Base-by-base conservation (phyloP, 1,284 basidiomycete species). In the Marasmius sp. region DNA sequence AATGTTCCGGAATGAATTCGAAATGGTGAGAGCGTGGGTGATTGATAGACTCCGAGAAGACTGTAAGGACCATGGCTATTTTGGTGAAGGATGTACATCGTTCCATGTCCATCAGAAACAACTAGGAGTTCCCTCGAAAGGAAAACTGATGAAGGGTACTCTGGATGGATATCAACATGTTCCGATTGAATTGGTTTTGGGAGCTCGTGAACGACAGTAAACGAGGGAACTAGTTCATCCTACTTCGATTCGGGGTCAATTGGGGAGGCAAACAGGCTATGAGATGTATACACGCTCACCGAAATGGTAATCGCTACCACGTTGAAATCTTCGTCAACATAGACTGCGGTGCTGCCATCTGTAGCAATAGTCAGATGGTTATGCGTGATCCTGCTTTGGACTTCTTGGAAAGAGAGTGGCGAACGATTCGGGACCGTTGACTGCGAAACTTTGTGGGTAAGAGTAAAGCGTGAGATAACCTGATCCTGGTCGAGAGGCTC, bases 301-400 rank as follows among this genome's bases (percentile, higher is more conserved):
- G 77, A 74, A 18, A 93, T 64, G 55, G 80, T 76, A n/a, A 93
- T 78, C 4, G 84, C 72, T 34, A 93, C 78, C 6, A 94, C 85
- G 55, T 79, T 82, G 65, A 85, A 84, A 9, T 86, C 81, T 37
- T 79, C 77, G 69, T 95, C 93, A 37, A 96, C 76, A 69, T 94
- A 97, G 14, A 89, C 73, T 1, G 83, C 84, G 66, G 81, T 79
- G 14, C 75, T 74, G 7, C 78, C 77, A 27, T 79, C 76, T 7
- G 70, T 67, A 10, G 82, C 82, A 0, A 87, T 75, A 10, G 80
- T 74, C 2, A 97, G 81, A 71, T 96, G 95, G 68, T 97, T 94
- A 76, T 94, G 92, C 37, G 86, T 83, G 52, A 96, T 94, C 48
- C 95, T 81, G 64, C 87, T 89, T 70, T 92, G 87, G 41, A 94